A percentile compares a stretch with the other conserved stretches of the same genome.
Conservation (phyloP, 495 filamentous ascomycete genomes). For the Daldinia childiae region DNA sequence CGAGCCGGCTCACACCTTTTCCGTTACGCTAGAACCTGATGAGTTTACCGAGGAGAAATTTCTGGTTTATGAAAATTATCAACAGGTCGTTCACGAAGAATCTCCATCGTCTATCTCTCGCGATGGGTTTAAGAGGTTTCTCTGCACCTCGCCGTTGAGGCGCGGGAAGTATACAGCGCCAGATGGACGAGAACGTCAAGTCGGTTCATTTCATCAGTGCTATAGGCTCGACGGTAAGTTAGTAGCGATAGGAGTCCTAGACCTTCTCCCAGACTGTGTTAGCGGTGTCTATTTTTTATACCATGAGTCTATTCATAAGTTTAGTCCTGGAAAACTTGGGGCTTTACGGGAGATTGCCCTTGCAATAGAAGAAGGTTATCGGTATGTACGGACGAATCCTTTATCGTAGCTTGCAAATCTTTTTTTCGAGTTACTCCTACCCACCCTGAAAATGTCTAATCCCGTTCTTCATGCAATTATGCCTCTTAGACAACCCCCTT, state of each 20-base stretch:
- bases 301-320: slow-evolving; percentile 80
- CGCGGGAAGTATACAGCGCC: slow-evolving; percentile 56
- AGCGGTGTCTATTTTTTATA: slow-evolving; percentile 97
- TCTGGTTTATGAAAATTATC: slow-evolving; percentile 85
- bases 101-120: slow-evolving; percentile 69
- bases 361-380: slow-evolving; percentile 76
- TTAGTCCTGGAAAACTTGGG: slow-evolving; percentile 87
- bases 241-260: slow-evolving; percentile 88
- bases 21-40: slow-evolving; percentile 82
- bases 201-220: slow-evolving; percentile 95
- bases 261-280: slow-evolving; percentile 85
- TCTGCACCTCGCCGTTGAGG: slow-evolving; percentile 81
- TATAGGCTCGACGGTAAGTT: slow-evolving; percentile 90
- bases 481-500: neutral
- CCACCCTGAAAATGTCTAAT: neutral
- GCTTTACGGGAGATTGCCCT: slow-evolving; percentile 86
- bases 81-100: slow-evolving; percentile 82
- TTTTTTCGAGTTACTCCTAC: neutral
- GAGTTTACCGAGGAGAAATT: slow-evolving; percentile 89
- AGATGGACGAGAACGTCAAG: slow-evolving; percentile 62
- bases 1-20: slow-evolving; percentile 80
- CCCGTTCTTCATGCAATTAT: neutral
- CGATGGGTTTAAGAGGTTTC: slow-evolving; percentile 79
- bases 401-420: neutral
- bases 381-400: slow-evolving; percentile 32